phyloP scores from a whole-genome alignment of 2,329 filamentous ascomycete species.

The Pleomassaria siparia region DNA sequence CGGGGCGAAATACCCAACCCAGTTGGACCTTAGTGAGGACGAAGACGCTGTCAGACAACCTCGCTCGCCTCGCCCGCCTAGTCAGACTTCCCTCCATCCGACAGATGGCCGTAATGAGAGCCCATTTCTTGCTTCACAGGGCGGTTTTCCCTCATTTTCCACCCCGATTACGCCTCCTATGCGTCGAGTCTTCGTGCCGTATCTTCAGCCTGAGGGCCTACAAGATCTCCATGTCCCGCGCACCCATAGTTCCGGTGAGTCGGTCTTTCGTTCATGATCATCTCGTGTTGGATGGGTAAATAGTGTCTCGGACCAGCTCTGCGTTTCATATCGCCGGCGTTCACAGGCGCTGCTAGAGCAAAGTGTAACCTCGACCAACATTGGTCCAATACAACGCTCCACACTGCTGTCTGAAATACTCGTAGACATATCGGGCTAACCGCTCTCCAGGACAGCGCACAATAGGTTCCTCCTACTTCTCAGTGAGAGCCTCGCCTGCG shows the following conservation, averaged over 20 bases:
- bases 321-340: not conserved
- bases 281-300: not conserved
- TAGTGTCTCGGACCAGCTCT: not conserved
- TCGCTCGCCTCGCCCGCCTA: not conserved
- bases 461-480: constrained; percentile 2
- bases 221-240: too few species aligned
- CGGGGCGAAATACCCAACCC: constrained; percentile 1
- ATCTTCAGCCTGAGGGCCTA: constrained; percentile 1
- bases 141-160: not conserved
- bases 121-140: not conserved
- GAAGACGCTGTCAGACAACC: not conserved
- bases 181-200: not conserved
- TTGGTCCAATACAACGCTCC: not conserved
- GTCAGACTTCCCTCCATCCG: not conserved
- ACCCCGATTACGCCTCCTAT: not conserved
- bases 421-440: not conserved
- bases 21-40: constrained; percentile 4
- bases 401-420: not conserved
- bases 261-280: not conserved
- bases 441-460: not conserved
- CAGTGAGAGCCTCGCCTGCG: not conserved
- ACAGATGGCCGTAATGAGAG: not conserved
- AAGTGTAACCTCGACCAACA: not conserved
- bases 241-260: not conserved
- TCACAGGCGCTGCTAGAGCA: not conserved